Evolutionary conservation across 2,329 filamentous ascomycete genomes (phyloP).

Genomic region (Aureobasidium sp.): DNA sequence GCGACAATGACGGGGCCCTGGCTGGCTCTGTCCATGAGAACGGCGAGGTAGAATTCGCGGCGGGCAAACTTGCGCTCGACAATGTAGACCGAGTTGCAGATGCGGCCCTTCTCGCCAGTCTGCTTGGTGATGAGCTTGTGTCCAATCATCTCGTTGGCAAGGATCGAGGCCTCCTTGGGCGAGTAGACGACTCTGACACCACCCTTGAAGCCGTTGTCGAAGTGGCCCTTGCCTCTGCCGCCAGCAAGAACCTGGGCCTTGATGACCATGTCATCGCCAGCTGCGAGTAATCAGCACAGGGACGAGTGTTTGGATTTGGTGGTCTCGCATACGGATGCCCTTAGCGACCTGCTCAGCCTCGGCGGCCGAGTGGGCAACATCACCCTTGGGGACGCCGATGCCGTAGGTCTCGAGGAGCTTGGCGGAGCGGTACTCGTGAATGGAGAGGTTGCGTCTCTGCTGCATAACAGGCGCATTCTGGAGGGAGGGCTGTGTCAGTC

Average conservation of each 20-base stretch:
- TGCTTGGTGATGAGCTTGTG: constrained; percentile 99
- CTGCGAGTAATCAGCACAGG: constrained; percentile 35
- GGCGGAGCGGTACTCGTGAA: constrained; percentile 97
- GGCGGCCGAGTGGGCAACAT: constrained; percentile 71
- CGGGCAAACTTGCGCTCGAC: constrained; percentile 99
- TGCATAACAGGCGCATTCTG: constrained; percentile 52
- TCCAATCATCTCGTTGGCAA: constrained; percentile 98
- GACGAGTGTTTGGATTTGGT: not conserved
- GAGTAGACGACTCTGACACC: constrained; percentile 99
- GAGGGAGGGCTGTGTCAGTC: constrained; percentile 10
- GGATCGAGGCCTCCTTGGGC: constrained; percentile 91
- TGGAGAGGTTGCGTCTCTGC: constrained; percentile 55
- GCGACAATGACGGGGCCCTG: constrained; percentile 94
- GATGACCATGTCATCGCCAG: constrained; percentile 93
- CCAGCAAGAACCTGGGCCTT: constrained; percentile 98
- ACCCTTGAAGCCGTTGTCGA: constrained; percentile 98
- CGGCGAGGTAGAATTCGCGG: constrained; percentile 96
- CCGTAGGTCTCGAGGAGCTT: constrained; percentile 88
- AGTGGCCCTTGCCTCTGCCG: constrained; percentile 94
- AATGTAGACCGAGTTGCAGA: constrained; percentile 97
- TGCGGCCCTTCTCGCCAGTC: constrained; percentile 84
- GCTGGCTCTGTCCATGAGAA: constrained; percentile 92
- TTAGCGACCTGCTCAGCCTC: constrained; percentile 92
- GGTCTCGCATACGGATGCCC: constrained; percentile 59
- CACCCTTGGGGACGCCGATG: constrained; percentile 83